Conservation (phyloP, 192 early-diverging fungal species). For the Phycomyces blakesleeanus region DNA sequence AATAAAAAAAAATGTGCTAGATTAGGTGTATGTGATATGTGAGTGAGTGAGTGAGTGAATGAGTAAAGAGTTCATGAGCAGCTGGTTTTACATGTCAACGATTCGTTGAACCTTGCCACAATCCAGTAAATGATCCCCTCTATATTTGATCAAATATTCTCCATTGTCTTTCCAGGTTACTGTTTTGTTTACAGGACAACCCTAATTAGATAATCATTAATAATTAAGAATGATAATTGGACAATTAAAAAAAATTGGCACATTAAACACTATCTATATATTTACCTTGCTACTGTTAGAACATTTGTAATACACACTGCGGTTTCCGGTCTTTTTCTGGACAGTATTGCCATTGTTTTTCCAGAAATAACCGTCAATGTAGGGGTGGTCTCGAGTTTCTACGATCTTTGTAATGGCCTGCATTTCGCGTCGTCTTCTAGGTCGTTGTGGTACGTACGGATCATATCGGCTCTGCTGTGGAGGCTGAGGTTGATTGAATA, state of each 20-base stretch:
- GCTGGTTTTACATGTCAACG: conserved; percentile 21
- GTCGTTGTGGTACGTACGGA: conserved; percentile 16
- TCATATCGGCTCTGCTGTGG: background rate
- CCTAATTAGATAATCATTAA: conserved; percentile 8
- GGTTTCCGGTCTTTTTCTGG: conserved; percentile 53
- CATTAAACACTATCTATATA: background rate
- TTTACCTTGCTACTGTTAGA: conserved; percentile 51
- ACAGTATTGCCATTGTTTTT: conserved; percentile 60
- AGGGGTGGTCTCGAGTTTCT: conserved; percentile 47
- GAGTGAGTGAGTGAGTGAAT: background rate
- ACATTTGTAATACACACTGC: conserved; percentile 60
- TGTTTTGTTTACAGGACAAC: conserved; percentile 52
- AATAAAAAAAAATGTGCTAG: too few species aligned
- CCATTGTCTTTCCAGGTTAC: conserved; percentile 50
- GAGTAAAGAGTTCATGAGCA: background rate
- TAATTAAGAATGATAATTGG: conserved; percentile 14
- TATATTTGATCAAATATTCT: conserved; percentile 51
- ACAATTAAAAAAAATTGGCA: background rate
- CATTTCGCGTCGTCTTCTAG: conserved; percentile 56
- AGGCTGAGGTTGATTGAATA: background rate
- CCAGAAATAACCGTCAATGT: conserved; percentile 49
- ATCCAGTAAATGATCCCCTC: conserved; percentile 51
- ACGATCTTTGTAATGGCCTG: conserved; percentile 57
- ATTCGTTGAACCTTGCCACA: conserved; percentile 48
- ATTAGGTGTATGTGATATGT: too few species aligned